Percentiles rank a stretch among this genome's conserved stretches.
Conservation (phyloP, 2,329 filamentous ascomycete genomes). For the Eurotiales sp. region DNA sequence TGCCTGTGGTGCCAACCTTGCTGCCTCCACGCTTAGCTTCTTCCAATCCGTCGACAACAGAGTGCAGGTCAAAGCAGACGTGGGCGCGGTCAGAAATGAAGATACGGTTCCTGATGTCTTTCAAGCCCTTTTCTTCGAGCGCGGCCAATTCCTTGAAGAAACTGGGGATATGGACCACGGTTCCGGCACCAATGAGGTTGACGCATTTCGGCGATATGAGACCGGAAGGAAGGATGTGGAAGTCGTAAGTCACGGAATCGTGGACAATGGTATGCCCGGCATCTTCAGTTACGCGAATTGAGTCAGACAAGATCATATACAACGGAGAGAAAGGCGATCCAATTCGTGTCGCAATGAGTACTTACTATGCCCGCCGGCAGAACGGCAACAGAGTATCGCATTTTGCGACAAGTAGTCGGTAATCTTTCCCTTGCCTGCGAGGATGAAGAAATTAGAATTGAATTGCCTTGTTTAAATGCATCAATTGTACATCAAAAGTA, state of each 20-base stretch:
- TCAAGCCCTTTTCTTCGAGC: conserved; percentile 42
- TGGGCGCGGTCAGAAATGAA: conserved; percentile 47
- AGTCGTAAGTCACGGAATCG: conserved; percentile 45
- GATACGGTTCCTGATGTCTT: conserved; percentile 38
- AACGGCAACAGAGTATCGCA: conserved; percentile 43
- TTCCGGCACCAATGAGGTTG: conserved; percentile 47
- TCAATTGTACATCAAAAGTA: no score
- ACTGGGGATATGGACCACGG: conserved; percentile 45
- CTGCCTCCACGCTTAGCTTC: conserved; percentile 42
- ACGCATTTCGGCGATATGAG: conserved; percentile 43
- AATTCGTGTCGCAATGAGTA: conserved; percentile 17
- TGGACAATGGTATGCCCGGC: conserved; percentile 49
- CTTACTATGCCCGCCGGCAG: conserved; percentile 46
- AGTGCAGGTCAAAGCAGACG: conserved; percentile 44
- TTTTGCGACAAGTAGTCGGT: conserved; percentile 45
- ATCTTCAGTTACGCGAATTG: conserved; percentile 22
- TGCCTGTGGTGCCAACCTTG: conserved; percentile 48
- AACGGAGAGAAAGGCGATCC: conserved; percentile 1
- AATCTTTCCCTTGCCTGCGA: conserved; percentile 45
- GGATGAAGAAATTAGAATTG: conserved; percentile 5
- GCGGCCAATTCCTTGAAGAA: conserved; percentile 47
- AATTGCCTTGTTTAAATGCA: no score
- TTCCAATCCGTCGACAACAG: conserved; percentile 44
- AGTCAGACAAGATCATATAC: not conserved
- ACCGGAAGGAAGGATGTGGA: conserved; percentile 47